These are phyloP conservation scores for Magnolia kwangsiensis DNA, from an alignment of 164 flowering plant species.

Conservation along the genomic window DNA sequence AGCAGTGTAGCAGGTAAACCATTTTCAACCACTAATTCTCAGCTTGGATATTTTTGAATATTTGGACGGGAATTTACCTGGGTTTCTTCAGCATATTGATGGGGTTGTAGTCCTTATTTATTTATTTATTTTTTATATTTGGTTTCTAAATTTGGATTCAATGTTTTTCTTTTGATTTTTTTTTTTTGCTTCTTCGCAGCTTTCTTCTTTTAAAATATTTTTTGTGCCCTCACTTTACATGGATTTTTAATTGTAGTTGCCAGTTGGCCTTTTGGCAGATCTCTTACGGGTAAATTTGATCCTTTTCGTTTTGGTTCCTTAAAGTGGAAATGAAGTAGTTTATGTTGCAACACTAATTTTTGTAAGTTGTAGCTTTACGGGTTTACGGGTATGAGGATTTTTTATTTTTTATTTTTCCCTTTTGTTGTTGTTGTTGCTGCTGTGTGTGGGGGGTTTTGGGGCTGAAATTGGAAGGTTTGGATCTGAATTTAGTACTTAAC, in stretches of 20 bases:
- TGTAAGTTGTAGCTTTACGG: not conserved
- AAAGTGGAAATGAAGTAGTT: not conserved
- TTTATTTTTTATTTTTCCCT: too few relatives aligned
- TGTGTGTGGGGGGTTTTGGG: too few relatives aligned
- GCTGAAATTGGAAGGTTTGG: too few relatives aligned
- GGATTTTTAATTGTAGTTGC: too few relatives aligned
- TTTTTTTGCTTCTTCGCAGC: not conserved
- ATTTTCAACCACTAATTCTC: not conserved
- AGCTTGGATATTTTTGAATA: not conserved
- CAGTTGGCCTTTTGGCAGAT: too few relatives aligned
- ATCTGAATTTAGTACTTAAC: not conserved
- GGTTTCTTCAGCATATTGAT: not conserved
- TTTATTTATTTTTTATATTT: slow-evolving; percentile 3
- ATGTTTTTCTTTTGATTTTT: not conserved
- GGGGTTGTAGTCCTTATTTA: not conserved
- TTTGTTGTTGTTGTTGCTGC: too few relatives aligned
- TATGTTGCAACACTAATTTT: not conserved
- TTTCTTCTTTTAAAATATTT: too few relatives aligned
- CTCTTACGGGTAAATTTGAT: too few relatives aligned
- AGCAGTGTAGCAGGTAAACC: slow-evolving; percentile 84
- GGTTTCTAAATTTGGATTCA: not conserved
- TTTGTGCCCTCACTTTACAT: too few relatives aligned
- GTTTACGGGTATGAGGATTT: not conserved
- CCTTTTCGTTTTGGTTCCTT: not conserved
- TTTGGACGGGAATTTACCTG: not conserved